Evolutionary conservation across 768 basidiomycete genomes (phyloP).

Genomic region (Hericium alpestre): DNA sequence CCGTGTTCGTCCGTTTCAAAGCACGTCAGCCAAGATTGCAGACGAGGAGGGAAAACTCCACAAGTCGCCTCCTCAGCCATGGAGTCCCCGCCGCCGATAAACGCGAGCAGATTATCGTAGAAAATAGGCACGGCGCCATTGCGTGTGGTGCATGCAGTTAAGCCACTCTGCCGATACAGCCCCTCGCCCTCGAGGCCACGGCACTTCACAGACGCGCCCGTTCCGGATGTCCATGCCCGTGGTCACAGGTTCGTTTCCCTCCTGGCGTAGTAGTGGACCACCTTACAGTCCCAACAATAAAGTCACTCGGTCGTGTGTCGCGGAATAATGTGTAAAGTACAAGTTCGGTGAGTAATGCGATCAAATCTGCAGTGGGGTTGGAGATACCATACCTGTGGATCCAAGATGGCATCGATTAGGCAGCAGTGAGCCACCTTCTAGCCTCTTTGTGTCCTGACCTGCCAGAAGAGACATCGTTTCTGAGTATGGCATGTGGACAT

Average conservation of each 20-base stretch:
- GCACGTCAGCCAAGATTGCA: background rate
- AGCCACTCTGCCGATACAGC: slow-evolving; percentile 96
- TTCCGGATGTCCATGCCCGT: slow-evolving; percentile 89
- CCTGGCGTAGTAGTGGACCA: slow-evolving; percentile 30
- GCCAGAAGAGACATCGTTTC: no score
- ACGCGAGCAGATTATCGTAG: slow-evolving; percentile 90
- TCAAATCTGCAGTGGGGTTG: no score
- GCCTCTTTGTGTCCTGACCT: no score
- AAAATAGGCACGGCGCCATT: slow-evolving; percentile 99
- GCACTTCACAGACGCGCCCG: slow-evolving; percentile 92
- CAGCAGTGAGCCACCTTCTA: no score
- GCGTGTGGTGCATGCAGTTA: slow-evolving; percentile 96
- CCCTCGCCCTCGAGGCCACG: slow-evolving; percentile 85
- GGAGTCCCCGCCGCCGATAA: slow-evolving; percentile 96
- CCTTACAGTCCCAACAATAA: no score
- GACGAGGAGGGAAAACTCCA: slow-evolving; percentile 28
- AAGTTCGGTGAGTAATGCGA: no score
- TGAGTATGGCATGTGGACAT: no score
- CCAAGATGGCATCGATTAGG: no score
- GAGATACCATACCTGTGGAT: no score
- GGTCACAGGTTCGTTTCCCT: slow-evolving; percentile 77
- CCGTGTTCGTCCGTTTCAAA: slow-evolving; percentile 86
- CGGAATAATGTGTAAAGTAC: no score
- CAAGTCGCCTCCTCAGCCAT: slow-evolving; percentile 98
- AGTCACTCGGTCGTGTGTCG: no score